These are phyloP conservation scores for Fraxinus dipetala DNA, from an alignment of 305 asterid genomes.

Conservation along the genomic window DNA sequence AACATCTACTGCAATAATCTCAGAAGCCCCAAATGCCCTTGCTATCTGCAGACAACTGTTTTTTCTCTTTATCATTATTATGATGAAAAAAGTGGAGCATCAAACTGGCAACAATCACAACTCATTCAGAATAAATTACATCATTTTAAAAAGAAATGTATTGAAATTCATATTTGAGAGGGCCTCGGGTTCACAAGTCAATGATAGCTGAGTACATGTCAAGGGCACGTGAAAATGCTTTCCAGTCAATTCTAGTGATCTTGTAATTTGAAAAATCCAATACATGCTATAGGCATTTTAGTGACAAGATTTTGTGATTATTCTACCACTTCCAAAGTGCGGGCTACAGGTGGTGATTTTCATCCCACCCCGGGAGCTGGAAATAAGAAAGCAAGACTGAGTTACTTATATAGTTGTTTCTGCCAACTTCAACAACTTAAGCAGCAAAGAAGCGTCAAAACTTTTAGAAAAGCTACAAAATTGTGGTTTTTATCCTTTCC, in stretches of 20 bases:
- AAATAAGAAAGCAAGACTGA: background rate
- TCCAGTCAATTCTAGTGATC: background rate
- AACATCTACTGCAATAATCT: slow-evolving; percentile 91
- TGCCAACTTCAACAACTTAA: background rate
- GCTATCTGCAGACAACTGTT: slow-evolving; percentile 97
- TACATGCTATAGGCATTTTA: slow-evolving; percentile 8
- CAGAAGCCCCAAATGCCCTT: slow-evolving; percentile 94
- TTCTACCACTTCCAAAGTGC: background rate
- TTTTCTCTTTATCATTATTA: slow-evolving; percentile 34
- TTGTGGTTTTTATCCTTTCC: background rate
- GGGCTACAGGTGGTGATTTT: background rate
- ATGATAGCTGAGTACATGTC: background rate
- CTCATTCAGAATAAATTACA: slow-evolving; percentile 5
- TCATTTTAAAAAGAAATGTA: slow-evolving; percentile 6
- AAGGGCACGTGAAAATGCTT: background rate
- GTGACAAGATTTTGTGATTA: background rate
- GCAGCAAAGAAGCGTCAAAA: background rate
- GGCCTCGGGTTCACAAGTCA: slow-evolving; percentile 3
- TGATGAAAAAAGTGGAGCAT: slow-evolving; percentile 17
- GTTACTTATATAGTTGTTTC: background rate
- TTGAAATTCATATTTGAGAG: background rate
- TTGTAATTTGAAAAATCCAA: background rate
- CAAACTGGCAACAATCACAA: slow-evolving; percentile 1
- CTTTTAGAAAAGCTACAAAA: background rate
- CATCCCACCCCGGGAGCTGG: background rate